Evolutionary conservation across 495 filamentous ascomycete genomes (phyloP), one percentile per base, ranked within the genome.

Genomic region (Hypomontagnella monticulosa): DNA sequence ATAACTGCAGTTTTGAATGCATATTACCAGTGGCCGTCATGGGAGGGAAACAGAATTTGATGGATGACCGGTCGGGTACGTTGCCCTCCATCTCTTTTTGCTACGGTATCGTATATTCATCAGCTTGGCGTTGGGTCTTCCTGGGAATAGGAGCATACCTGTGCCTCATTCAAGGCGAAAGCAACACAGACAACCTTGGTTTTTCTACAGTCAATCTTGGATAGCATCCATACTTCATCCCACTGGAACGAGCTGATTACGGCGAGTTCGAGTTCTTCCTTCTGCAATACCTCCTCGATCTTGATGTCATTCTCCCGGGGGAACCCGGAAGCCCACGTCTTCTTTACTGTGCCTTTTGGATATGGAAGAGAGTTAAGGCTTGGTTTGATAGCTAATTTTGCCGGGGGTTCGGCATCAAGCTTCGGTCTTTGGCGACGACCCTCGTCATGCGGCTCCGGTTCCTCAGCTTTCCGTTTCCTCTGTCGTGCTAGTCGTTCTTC

Each of bases 1-100:
- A 81, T 0, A 97, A 79, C 83, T 92, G 91, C 10, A 97, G 75
- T 67, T 97, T 97, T 4, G 91, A 95, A 69, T 97, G 93, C 93
- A 96, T 97, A 66, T 81, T 64, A 8, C 80, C 80, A 1, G 72
- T 44, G 12, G 63, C 48, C 33, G 46, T 82, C 85, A 70, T 91
- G 71, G 75, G 91, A 5, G 95, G 95, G 58, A 96, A 96, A 67
- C 91, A 93, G 33, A 94, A 83, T 15, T 83, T 81, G 19, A 93
- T 77, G 46, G 53, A 52, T 6, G 75, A 63, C 1, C 49, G 7
- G 7, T 4, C 34, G 1, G 81, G 80, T 0, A 78, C 76, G 42
- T 79, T 79, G 53, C 82, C 81, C 0, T 75, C 75, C 75, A 89
- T 87, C 43, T 61, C 79, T 61, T 55, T 80, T 83, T 71, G 89